Conservation (phyloP, 306 rosid species). For the Benincasa hispida region DNA sequence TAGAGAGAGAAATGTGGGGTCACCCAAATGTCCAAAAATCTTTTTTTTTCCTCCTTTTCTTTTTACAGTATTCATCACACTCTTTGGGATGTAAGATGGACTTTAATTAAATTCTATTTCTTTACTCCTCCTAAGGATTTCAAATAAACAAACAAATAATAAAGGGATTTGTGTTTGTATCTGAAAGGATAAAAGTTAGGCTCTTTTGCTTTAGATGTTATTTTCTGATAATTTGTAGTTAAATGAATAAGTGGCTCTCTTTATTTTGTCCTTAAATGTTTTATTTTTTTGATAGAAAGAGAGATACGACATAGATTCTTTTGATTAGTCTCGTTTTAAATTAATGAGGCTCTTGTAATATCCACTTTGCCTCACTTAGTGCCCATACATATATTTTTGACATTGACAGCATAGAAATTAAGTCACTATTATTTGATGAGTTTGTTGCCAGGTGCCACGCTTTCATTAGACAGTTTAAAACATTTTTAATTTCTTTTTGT, state of each 20-base stretch:
- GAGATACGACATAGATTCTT: slow-evolving; percentile 1
- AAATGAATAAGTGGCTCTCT: not conserved
- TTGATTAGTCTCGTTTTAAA: not conserved
- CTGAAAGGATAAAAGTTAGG: not conserved
- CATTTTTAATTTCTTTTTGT: not conserved
- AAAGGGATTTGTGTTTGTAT: not conserved
- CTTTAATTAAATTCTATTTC: not conserved
- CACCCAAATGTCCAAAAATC: slow-evolving; percentile 28
- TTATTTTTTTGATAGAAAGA: not conserved
- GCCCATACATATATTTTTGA: not conserved
- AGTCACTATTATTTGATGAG: not conserved
- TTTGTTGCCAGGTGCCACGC: not conserved
- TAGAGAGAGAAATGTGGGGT: slow-evolving; percentile 19
- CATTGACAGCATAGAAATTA: not conserved
- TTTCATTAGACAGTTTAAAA: not conserved
- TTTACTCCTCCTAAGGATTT: not conserved
- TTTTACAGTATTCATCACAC: not conserved
- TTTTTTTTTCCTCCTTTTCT: not conserved
- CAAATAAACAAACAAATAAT: not conserved
- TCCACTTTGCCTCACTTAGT: slow-evolving; percentile 18
- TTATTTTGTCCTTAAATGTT: not conserved
- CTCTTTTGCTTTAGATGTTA: not conserved
- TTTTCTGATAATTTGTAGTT: not conserved
- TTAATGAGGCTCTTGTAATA: not conserved
- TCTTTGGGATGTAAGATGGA: slow-evolving; percentile 1